Conservation (phyloP, 2,329 filamentous ascomycete genomes). For the Pleurostoma richardsiae region DNA sequence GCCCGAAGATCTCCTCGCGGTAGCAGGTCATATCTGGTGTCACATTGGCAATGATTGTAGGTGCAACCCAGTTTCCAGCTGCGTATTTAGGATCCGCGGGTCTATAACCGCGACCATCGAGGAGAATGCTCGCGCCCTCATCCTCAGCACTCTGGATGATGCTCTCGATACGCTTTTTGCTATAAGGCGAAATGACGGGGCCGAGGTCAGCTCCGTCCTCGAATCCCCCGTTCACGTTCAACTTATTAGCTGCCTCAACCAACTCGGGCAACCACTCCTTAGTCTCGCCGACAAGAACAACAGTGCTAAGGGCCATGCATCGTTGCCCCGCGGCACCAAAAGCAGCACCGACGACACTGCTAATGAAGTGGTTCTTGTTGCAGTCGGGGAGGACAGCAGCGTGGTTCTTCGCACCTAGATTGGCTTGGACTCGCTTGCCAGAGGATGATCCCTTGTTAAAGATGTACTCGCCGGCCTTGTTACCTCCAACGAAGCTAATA, state of each 20-base stretch:
- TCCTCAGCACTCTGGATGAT: slow-evolving; percentile 72
- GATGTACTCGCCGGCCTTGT: slow-evolving; percentile 87
- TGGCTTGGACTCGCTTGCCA: slow-evolving; percentile 84
- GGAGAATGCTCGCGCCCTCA: slow-evolving; percentile 74
- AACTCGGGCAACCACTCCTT: slow-evolving; percentile 78
- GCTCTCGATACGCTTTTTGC: slow-evolving; percentile 71
- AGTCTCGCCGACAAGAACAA: slow-evolving; percentile 80
- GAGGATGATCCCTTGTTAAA: slow-evolving; percentile 73
- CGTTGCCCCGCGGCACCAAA: slow-evolving; percentile 82
- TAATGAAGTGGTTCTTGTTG: slow-evolving; percentile 87
- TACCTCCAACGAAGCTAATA: slow-evolving; percentile 79
- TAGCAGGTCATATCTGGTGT: slow-evolving; percentile 81
- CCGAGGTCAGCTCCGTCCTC: slow-evolving; percentile 78
- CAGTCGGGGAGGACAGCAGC: slow-evolving; percentile 78
- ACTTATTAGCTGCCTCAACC: slow-evolving; percentile 66
- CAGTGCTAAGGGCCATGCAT: slow-evolving; percentile 80
- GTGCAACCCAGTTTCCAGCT: slow-evolving; percentile 79
- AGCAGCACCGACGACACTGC: slow-evolving; percentile 76
- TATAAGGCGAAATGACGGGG: slow-evolving; percentile 75
- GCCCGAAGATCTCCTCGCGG: slow-evolving; percentile 80
- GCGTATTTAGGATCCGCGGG: slow-evolving; percentile 64
- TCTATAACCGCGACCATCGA: slow-evolving; percentile 72
- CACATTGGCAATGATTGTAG: slow-evolving; percentile 78
- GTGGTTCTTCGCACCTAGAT: slow-evolving; percentile 85
- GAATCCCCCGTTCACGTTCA: slow-evolving; percentile 76